phyloP scores from a whole-genome alignment of 108 stramenopile species.

The Discostella stelligeroides region DNA sequence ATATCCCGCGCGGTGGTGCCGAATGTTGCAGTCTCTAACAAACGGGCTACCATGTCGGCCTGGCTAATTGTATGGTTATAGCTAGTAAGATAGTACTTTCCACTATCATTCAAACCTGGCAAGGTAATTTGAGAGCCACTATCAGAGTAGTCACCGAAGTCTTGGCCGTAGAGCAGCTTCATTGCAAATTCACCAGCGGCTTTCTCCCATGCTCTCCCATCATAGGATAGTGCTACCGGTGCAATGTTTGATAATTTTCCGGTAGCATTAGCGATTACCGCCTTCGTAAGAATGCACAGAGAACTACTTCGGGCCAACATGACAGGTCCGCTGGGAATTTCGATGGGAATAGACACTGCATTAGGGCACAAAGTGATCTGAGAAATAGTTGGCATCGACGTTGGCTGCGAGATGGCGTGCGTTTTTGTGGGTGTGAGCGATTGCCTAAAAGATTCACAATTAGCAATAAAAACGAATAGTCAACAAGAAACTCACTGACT shows the following conservation, averaged over 20 bases:
- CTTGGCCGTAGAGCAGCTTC: constrained; percentile 27
- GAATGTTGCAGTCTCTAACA: constrained; percentile 45
- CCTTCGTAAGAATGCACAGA: constrained; percentile 47
- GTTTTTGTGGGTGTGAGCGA: background rate
- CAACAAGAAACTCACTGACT: constrained; percentile 3
- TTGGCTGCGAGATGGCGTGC: background rate
- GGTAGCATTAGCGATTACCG: constrained; percentile 7
- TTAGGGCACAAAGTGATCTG: constrained; percentile 27
- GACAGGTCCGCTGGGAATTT: constrained; percentile 27
- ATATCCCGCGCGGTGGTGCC: constrained; percentile 38
- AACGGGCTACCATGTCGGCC: constrained; percentile 29
- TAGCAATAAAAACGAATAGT: background rate
- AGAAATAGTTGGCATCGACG: constrained; percentile 45
- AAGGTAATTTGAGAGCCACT: constrained; percentile 46
- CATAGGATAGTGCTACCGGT: constrained; percentile 52
- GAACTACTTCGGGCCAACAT: constrained; percentile 26
- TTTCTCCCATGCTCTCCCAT: constrained; percentile 53
- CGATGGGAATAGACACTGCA: constrained; percentile 1
- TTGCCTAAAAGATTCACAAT: background rate
- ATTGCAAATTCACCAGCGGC: constrained; percentile 48
- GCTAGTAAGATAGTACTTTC: constrained; percentile 41
- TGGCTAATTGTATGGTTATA: constrained; percentile 28
- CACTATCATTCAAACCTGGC: constrained; percentile 31
- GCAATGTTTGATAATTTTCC: constrained; percentile 35
- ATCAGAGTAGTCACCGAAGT: constrained; percentile 30